Base-by-base conservation (phyloP, 2,329 filamentous ascomycete genomes). In the Elsinoe ampelina region DNA sequence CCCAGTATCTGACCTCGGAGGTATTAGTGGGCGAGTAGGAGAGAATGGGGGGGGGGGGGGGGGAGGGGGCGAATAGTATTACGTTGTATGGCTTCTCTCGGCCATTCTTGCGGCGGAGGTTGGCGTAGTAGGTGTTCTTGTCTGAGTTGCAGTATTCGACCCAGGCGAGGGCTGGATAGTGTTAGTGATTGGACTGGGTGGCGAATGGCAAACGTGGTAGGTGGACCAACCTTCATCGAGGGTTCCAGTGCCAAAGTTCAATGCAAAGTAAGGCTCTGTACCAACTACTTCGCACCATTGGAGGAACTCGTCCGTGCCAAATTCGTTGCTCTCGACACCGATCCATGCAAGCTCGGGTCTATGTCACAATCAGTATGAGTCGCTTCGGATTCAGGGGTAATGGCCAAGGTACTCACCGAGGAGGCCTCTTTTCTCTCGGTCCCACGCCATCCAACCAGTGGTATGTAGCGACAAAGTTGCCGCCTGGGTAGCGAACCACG, bases 231-330 rank as follows among this genome's bases (percentile, higher is more conserved):
- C 76, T 74, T 80, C 77, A 58, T 77, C 75, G 13, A 79, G 66
- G 15, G 77, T 80, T 15, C 86, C 87, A 2, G 88, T 93, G 57
- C 87, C 88, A 69, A 93, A 85, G 73, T 93, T 93, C 58, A 93
- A 74, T 60, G 82, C 85, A 39, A 93, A 76, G 68, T 90, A 93
- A 3, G 88, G 88, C 73, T 91, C 85, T 0, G 87, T 86, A 20
- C 81, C 81, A 6, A 90, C 80, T 8, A 80, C 74, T 62, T 84
- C 78, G 61, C 87, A 89, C 87, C 87, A 92, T 63, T 84, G 78
- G 78, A 93, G 81, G 71, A 93, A 93, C 73, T 93, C 89, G 68
- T 93, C 87, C 0, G 88, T 93, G 58, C 88, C 88, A 65, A 93
- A 91, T 60, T 85, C 76, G 68, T 93, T 93, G 26, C 77, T 81